A percentile compares a stretch with the other conserved stretches of the same genome.
Evolutionary conservation across 2,329 filamentous ascomycete genomes (phyloP).

Genomic region (Pestalotiopsis fici): DNA sequence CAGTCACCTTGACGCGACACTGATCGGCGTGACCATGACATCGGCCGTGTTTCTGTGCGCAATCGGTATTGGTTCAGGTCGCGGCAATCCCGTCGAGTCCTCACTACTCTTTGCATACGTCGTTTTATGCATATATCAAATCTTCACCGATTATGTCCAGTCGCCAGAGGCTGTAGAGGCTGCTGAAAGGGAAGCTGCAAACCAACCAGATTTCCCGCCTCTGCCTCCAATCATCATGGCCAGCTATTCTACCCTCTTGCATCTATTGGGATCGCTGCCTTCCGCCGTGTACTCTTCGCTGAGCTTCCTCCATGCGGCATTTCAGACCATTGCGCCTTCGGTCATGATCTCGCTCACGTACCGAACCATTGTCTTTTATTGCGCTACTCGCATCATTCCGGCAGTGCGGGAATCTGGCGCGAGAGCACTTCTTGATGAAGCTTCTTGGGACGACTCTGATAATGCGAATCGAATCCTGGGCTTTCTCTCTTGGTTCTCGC

Average conservation of each 20-base stretch:
- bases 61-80: constrained; percentile 90
- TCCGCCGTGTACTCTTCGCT: constrained; percentile 81
- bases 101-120: constrained; percentile 95
- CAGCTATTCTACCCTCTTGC: constrained; percentile 88
- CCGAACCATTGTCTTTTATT: constrained; percentile 92
- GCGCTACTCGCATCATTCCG: constrained; percentile 92
- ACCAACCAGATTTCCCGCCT: constrained; percentile 90
- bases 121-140: constrained; percentile 98
- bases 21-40: constrained; percentile 91
- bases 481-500: constrained; percentile 90
- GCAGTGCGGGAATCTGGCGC: constrained; percentile 87
- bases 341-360: constrained; percentile 95
- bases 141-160: constrained; percentile 96
- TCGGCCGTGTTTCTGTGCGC: constrained; percentile 90
- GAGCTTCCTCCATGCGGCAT: constrained; percentile 84
- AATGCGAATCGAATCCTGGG: constrained; percentile 78
- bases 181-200: constrained; percentile 46
- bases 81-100: constrained; percentile 93
- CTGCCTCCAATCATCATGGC: constrained; percentile 98
- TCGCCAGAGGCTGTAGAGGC: constrained; percentile 64
- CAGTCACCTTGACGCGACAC: constrained; percentile 84
- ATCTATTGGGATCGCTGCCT: constrained; percentile 81
- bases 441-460: constrained; percentile 82
- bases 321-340: constrained; percentile 93
- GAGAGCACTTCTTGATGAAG: constrained; percentile 79